A percentile compares a stretch with the other conserved stretches of the same genome.
phyloP scores from a whole-genome alignment of 805 yeast species.

The Ogataea sp. region DNA sequence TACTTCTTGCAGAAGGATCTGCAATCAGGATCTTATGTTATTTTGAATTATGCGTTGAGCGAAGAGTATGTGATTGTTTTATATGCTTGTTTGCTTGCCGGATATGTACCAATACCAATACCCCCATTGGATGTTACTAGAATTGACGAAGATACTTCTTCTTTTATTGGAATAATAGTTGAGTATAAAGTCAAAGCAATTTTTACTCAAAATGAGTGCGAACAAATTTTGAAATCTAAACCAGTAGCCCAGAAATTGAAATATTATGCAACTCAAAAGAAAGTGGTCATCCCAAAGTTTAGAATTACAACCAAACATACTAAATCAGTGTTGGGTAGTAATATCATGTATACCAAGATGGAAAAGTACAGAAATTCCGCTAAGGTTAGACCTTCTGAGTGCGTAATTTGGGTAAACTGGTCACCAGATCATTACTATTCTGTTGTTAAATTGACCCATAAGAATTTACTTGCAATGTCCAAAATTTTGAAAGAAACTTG shows the following conservation, averaged over 20 bases:
- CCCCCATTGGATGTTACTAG: slow-evolving; percentile 53
- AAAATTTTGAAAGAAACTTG: slow-evolving; percentile 90
- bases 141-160: slow-evolving; percentile 65
- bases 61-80: slow-evolving; percentile 82
- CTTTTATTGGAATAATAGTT: slow-evolving; percentile 54
- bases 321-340: slow-evolving; percentile 23
- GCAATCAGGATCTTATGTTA: slow-evolving; percentile 62
- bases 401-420: slow-evolving; percentile 58
- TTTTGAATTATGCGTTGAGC: slow-evolving; percentile 77
- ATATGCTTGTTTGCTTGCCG: slow-evolving; percentile 79
- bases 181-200: slow-evolving; percentile 67
- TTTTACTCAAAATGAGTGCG: slow-evolving; percentile 73
- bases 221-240: slow-evolving; percentile 58
- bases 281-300: slow-evolving; percentile 36
- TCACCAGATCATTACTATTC: slow-evolving; percentile 64
- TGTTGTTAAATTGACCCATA: slow-evolving; percentile 51
- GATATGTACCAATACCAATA: slow-evolving; percentile 70
- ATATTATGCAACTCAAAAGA: slow-evolving; percentile 19
- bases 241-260: slow-evolving; percentile 54
- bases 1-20: slow-evolving; percentile 60
- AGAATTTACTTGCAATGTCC: slow-evolving; percentile 66
- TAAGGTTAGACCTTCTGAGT: slow-evolving; percentile 30
- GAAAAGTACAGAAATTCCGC: slow-evolving; percentile 18
- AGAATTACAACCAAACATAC: slow-evolving; percentile 61
- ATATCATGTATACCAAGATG: slow-evolving; percentile 35